phyloP scores from a whole-genome alignment of 2,329 filamentous ascomycete species.

The Exophiala mesophila region DNA sequence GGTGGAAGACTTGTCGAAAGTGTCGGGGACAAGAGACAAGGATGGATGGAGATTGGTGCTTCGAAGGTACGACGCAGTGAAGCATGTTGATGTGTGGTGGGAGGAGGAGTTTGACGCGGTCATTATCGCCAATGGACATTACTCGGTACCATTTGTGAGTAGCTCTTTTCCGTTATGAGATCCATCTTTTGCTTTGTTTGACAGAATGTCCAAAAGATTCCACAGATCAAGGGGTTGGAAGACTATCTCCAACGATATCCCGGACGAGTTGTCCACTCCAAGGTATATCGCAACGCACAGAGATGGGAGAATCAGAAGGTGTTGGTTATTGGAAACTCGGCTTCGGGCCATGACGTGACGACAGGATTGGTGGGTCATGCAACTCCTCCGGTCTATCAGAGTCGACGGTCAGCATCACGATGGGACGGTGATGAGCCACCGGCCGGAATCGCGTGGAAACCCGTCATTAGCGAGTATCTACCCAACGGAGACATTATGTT shows the following conservation, averaged over 20 bases:
- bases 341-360: constrained; percentile 60
- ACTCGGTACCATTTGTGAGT: constrained; percentile 53
- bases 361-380: constrained; percentile 45
- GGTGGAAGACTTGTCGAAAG: constrained; percentile 55
- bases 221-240: constrained; percentile 43
- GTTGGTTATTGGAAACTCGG: constrained; percentile 59
- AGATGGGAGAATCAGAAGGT: constrained; percentile 45
- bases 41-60: constrained; percentile 52
- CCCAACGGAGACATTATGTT: constrained; percentile 48
- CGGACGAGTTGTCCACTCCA: constrained; percentile 42
- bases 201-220: constrained; percentile 35
- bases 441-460: constrained; percentile 50
- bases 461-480: constrained; percentile 44
- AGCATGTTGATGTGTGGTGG: constrained; percentile 56
- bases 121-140: constrained; percentile 58
- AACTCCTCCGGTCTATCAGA: constrained; percentile 47
- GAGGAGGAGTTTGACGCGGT: constrained; percentile 58
- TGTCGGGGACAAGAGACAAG: constrained; percentile 41
- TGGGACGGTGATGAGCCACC: constrained; percentile 50
- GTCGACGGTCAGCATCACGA: constrained; percentile 44
- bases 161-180: too few species aligned
- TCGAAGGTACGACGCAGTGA: constrained; percentile 33
- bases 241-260: constrained; percentile 39
- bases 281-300: constrained; percentile 40
- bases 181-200: constrained; percentile 1